Evolutionary conservation across 2,329 filamentous ascomycete species (phyloP), one percentile per base, ranked within the genome.

Genomic region (Seiridium unicorne): DNA sequence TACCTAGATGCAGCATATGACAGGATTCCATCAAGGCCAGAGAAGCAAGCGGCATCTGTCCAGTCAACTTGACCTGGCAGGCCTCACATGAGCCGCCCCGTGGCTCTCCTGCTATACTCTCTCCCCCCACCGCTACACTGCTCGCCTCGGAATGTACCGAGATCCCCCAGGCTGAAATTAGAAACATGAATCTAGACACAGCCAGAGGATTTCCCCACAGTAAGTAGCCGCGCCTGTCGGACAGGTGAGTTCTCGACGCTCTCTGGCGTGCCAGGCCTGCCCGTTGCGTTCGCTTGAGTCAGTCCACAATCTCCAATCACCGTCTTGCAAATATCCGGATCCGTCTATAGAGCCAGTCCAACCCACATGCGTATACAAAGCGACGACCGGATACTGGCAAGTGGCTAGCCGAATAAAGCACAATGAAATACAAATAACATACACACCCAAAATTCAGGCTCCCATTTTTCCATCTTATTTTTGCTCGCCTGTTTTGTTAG

Each of bases 351-450:
- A 32, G 56, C 42, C 63, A 35, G 26, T 31, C 44, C 54, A 35
- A 40, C 47, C 61, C 57, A 63, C 49, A 48, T 63, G 58, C 60
- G 54, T 62, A 61, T 44, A 58, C 64, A 69, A 70, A 68, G 65
- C 62, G 62, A 54, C 51, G 59, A 53, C 38, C 51, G 55, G 47
- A 59, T 63, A 61, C 36, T 60, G 44, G 47, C 31, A 58, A 49
- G 32, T 34, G 64, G 35, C 11, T 36, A n/a, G 26, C 36, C 42
- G 31, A 48, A 47, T 57, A 47, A 44, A 46, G 42, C 54, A 57
- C 54, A 55, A 54, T 55, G 60, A 54, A 64, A 66, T 70, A 71
- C 69, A 72, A 71, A 72, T 69, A 70, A 70, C 44, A 65, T 62
- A 60, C 64, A 60, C 53, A 44, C 60, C 67, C 65, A 69, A 62